Evolutionary conservation across 2,329 filamentous ascomycete species (phyloP), one percentile per base, ranked within the genome.

Genomic region (Massarina eburnea): DNA sequence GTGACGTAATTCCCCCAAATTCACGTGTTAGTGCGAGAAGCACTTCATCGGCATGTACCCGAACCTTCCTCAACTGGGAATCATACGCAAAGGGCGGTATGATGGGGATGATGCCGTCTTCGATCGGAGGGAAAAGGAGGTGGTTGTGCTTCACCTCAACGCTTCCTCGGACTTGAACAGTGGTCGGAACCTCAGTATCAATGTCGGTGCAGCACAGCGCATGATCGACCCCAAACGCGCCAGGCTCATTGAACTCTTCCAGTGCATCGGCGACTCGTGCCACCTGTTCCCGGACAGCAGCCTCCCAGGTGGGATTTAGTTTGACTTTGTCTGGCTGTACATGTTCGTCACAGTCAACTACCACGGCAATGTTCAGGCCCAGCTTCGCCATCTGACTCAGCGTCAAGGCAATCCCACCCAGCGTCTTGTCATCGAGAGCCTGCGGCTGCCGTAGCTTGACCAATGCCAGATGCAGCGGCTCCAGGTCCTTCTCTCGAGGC

Each of bases 361-460:
- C 86, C 0, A 99, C 81, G 17, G 91, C 83, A 49, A 90, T 91
- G 39, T 83, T 78, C 55, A 99, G 80, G 2, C 94, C 92, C 12
- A 99, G 79, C 41, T 86, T 84, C 30, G 84, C 82, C 39, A 99
- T 82, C 67, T 96, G 92, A 22, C 85, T 85, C 32, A 99, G 72
- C 0, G 94, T 97, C 65, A 86, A 84, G 4, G 86, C 89, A 46
- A 97, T 83, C 1, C 90, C 91, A 36, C 80, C 72, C 9, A 97
- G 66, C 0, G 83, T 88, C 2, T 75, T 71, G 48, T 91, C 80
- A 58, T 88, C 80, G 37, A 95, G 78, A 1, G 77, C 71, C 58
- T 95, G 85, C 0, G 90, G 86, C 34, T 81, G 80, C 42, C 87
- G 82, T 43, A 99, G 77, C 71, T 95, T 96, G 54, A 96, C 84